Base-by-base conservation (phyloP, 768 basidiomycete genomes). In the Chiua virens region DNA sequence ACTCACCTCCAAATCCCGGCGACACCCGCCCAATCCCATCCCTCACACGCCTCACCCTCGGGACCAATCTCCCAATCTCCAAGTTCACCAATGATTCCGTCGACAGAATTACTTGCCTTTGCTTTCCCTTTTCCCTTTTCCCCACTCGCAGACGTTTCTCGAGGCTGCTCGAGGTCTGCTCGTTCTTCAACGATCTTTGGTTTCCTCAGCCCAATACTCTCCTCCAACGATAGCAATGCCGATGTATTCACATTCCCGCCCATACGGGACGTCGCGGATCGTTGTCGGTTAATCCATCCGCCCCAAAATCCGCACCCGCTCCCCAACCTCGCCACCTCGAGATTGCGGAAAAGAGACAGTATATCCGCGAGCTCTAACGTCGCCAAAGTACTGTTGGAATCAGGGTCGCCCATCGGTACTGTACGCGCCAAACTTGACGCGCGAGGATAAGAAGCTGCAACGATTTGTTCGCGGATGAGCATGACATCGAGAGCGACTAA, bases 21-120 rank as follows among this genome's bases (percentile, higher is more conserved):
- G 3, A 75, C 78, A 8, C 79, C 81, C 2, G 80, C 82, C 81
- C 82, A 83, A 57, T 82, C 81, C 79, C 79, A 81, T 5, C 80
- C 80, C 6, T 68, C 65, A 42, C 66, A 68, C 4, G 54, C 53
- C 23, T 59, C 68, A 2, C 51, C 59, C 13, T 57, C 61, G 9
- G 41, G 38, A 0, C 64, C 63, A 1, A 54, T 27, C 25, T 58
- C 64, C 64, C 63, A 65, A 22, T 66, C 61, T 0, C 50, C 54
- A 20, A 60, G 43, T 15, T 5, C 37, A 13, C 18, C 44, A 11
- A 3, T n/a, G 5, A 5, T n/a, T n/a, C 2, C 10, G 10, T 4
- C 15, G 14, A 15, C 1, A 14, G 41, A 11, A 9, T 45, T 22
- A 11, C 14, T 18, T 5, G 36, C 36, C 25, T 42, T 45, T 13